Evolutionary conservation across 805 yeast species (phyloP).

Genomic region (Spathaspora hagerdaliae): DNA sequence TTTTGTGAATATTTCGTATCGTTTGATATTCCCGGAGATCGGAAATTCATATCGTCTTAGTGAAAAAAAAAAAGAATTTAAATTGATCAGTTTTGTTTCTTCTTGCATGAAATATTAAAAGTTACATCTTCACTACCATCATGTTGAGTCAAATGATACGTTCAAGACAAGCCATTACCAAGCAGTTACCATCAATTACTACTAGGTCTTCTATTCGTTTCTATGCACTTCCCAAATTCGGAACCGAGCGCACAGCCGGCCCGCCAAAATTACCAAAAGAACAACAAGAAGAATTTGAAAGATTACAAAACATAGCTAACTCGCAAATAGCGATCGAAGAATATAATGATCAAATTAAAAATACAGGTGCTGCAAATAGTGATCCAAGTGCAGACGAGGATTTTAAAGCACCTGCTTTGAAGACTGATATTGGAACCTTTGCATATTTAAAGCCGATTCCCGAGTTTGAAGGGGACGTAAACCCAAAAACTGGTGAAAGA

Average conservation of each 20-base stretch:
- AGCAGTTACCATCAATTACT: neutral
- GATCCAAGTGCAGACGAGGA: slow-evolving; percentile 3
- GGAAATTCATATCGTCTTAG: neutral
- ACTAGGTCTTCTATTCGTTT: neutral
- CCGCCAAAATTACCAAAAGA: slow-evolving; percentile 79
- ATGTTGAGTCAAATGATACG: neutral
- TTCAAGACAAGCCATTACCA: neutral
- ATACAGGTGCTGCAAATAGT: slow-evolving; percentile 15
- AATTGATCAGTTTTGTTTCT: neutral
- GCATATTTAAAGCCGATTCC: slow-evolving; percentile 76
- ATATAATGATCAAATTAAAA: slow-evolving; percentile 48
- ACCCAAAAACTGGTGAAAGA: slow-evolving; percentile 91
- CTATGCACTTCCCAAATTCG: slow-evolving; percentile 17
- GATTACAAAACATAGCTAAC: slow-evolving; percentile 73
- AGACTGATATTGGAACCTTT: slow-evolving; percentile 57
- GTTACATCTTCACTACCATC: too few species aligned
- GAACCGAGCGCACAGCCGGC: slow-evolving; percentile 21
- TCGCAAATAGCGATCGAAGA: slow-evolving; percentile 76
- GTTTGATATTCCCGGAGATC: neutral
- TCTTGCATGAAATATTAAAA: too few species aligned
- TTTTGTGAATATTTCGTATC: too few species aligned
- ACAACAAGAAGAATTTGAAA: slow-evolving; percentile 89
- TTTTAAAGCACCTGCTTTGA: slow-evolving; percentile 23
- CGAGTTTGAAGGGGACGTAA: slow-evolving; percentile 91
- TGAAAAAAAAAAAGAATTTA: too few species aligned